Evolutionary conservation across 2,329 filamentous ascomycete genomes (phyloP), one percentile per base, ranked within the genome.

Genomic region (Exophiala spinifera): DNA sequence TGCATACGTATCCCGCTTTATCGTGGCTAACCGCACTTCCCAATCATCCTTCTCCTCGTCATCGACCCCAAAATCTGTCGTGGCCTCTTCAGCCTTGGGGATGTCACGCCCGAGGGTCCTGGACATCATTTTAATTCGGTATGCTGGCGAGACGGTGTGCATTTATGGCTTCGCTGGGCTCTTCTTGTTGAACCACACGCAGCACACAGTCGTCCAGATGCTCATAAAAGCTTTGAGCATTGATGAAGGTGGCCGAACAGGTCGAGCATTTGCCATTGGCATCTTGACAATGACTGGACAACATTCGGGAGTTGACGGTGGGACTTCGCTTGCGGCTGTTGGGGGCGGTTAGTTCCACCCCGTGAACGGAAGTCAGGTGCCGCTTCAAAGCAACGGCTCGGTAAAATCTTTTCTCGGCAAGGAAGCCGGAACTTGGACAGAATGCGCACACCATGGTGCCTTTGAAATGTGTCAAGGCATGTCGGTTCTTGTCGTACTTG

Each of bases 361-460:
- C 88, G 69, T 96, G 91, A 3, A 96, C 89, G 0, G 89, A 87
- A 4, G 89, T 95, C 65, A 96, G 74, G 70, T 96, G 91, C 58
- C 91, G 82, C 80, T 96, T 96, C 81, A 96, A 96, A 58, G 96
- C 91, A 63, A 96, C 91, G 54, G 91, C 91, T 53, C 91, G 84
- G 76, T 96, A 96, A 70, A 96, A 96, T 61, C 88, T 92, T 81
- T 96, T 96, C 74, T 96, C 91, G 1, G 88, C 87, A 6, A 90
- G 83, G 4, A 90, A 92, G 3, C 91, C 91, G 21, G 89, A 90
- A 28, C 90, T 89, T 1, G 91, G 89, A 66, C 91, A 96, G 76
- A 96, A 96, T 25, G 90, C 91, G 68, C 91, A 96, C 20, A 96
- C 89, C 91, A 96, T 96, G 46, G 89, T 96, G 37, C 91, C 91